A percentile compares a stretch with the other conserved stretches of the same genome.
Evolutionary conservation across 2,329 filamentous ascomycete genomes (phyloP).

Genomic region (Paraphoma chrysanthemicola): DNA sequence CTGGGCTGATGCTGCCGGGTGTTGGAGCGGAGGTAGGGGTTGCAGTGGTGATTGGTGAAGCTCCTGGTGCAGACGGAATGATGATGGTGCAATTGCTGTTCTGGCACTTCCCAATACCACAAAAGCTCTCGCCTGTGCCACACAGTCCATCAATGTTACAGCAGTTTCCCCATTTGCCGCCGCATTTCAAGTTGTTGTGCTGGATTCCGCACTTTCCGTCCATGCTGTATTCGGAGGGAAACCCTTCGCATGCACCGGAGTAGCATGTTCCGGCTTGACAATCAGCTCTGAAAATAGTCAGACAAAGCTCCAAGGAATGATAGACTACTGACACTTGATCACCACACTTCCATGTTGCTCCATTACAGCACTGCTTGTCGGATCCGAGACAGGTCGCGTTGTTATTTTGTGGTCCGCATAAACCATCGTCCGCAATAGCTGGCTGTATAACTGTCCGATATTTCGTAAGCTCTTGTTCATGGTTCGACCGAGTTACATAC

Average conservation of each 20-base stretch:
- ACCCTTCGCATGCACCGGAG: slow-evolving; percentile 41
- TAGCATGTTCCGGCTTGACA: slow-evolving; percentile 42
- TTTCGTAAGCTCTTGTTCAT: no score
- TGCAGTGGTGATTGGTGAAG: background rate
- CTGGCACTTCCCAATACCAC: slow-evolving; percentile 12
- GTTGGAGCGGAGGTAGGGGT: background rate
- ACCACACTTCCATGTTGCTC: slow-evolving; percentile 10
- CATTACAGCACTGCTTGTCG: slow-evolving; percentile 20
- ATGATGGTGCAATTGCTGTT: slow-evolving; percentile 16
- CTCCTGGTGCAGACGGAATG: slow-evolving; percentile 2
- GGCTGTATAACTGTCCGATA: slow-evolving; percentile 13
- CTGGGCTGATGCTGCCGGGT: slow-evolving; percentile 5
- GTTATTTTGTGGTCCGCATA: slow-evolving; percentile 40
- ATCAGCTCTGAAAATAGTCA: slow-evolving; percentile 36
- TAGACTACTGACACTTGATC: no score
- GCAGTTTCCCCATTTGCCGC: slow-evolving; percentile 20
- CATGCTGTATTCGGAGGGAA: slow-evolving; percentile 7
- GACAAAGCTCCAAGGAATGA: no score
- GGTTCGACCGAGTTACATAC: slow-evolving; percentile 21
- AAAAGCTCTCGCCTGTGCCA: slow-evolving; percentile 16
- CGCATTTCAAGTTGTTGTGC: slow-evolving; percentile 12
- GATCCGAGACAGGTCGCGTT: slow-evolving; percentile 43
- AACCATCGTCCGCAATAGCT: slow-evolving; percentile 22
- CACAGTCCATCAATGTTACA: slow-evolving; percentile 9
- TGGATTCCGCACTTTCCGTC: slow-evolving; percentile 16